Conservation (phyloP, 768 basidiomycete genomes). For the Xerocomellus intermedius region DNA sequence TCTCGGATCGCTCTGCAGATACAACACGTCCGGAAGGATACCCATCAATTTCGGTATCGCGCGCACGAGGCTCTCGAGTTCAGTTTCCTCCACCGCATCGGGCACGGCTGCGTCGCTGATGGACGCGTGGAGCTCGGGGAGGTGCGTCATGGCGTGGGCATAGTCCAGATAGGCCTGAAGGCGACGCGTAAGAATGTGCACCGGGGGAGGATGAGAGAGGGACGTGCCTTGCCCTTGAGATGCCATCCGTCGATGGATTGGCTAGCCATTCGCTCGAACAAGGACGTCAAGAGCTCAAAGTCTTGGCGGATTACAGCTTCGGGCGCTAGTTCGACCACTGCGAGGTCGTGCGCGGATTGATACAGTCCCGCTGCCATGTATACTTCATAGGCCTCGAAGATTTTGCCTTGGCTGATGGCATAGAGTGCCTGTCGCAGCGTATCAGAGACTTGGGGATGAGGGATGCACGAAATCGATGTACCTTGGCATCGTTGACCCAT, state of each 20-base stretch:
- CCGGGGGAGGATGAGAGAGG: background rate
- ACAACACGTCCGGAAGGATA: constrained; percentile 66
- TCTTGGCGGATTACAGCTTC: constrained; percentile 71
- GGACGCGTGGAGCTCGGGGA: constrained; percentile 54
- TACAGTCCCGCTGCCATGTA: constrained; percentile 70
- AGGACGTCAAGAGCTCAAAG: constrained; percentile 55
- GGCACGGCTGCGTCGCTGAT: constrained; percentile 41
- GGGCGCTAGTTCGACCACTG: constrained; percentile 82
- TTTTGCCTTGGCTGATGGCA: constrained; percentile 56
- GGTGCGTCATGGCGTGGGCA: constrained; percentile 55
- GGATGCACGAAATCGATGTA: constrained; percentile 25
- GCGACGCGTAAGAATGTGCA: constrained; percentile 8
- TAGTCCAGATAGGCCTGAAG: constrained; percentile 71
- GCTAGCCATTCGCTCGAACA: constrained; percentile 67
- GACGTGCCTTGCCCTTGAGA: constrained; percentile 72
- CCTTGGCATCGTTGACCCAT: constrained; percentile 94
- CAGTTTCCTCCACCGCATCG: constrained; percentile 46
- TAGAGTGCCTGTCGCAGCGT: constrained; percentile 55
- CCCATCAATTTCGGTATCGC: constrained; percentile 64
- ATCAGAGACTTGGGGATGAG: background rate
- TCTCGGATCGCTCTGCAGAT: constrained; percentile 53
- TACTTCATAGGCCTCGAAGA: constrained; percentile 74
- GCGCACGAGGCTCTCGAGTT: constrained; percentile 60
- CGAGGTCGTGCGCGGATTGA: constrained; percentile 77
- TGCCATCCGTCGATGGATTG: constrained; percentile 72